Percentiles rank a stretch among this genome's conserved stretches.
These are phyloP conservation scores for Fusarium graminum DNA, from an alignment of 2,329 filamentous ascomycete species.

Conservation along the genomic window DNA sequence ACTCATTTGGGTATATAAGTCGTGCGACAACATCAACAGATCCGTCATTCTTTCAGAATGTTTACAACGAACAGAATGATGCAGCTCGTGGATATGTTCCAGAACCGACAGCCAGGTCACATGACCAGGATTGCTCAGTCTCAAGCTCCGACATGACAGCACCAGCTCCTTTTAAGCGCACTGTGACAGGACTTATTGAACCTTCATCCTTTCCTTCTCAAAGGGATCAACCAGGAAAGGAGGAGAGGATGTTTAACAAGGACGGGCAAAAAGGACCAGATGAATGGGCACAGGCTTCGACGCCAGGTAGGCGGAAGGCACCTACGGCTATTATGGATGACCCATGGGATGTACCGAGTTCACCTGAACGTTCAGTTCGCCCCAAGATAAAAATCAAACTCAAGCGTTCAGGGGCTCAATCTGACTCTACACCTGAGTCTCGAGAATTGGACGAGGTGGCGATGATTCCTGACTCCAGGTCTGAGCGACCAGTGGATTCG, in stretches of 20 bases:
- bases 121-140: slow-evolving; percentile 24
- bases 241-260: slow-evolving; percentile 19
- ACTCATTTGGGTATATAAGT: slow-evolving; percentile 48
- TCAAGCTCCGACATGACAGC: slow-evolving; percentile 48
- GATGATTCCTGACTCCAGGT: background rate
- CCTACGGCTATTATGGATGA: slow-evolving; percentile 49
- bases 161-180: slow-evolving; percentile 48
- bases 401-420: slow-evolving; percentile 27
- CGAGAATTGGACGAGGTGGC: background rate
- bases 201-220: slow-evolving; percentile 47
- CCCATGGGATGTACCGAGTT: slow-evolving; percentile 62
- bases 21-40: slow-evolving; percentile 60
- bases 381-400: slow-evolving; percentile 34
- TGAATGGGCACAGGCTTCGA: slow-evolving; percentile 53
- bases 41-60: slow-evolving; percentile 60
- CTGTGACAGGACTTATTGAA: slow-evolving; percentile 47
- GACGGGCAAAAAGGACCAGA: slow-evolving; percentile 28
- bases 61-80: slow-evolving; percentile 62
- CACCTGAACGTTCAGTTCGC: slow-evolving; percentile 48
- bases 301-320: slow-evolving; percentile 49
- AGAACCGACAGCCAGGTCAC: slow-evolving; percentile 19
- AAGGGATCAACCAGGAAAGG: slow-evolving; percentile 48
- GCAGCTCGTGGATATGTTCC: slow-evolving; percentile 46
- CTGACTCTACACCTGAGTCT: slow-evolving; percentile 1
- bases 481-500: slow-evolving; percentile 4